Base-by-base conservation (phyloP, 2,329 filamentous ascomycete genomes). In the Venturia effusa region DNA sequence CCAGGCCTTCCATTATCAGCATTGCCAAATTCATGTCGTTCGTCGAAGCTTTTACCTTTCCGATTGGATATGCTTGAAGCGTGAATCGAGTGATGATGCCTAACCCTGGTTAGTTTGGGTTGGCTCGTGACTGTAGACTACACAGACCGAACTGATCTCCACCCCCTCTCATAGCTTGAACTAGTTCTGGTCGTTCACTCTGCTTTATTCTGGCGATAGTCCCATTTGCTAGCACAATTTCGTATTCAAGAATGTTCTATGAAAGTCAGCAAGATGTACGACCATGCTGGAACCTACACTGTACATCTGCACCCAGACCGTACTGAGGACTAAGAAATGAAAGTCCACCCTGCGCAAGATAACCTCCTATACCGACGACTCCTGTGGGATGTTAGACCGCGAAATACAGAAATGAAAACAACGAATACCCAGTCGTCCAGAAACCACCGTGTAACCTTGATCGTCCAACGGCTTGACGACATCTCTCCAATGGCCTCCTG, bases 401-500 rank as follows among this genome's bases (percentile, higher is more conserved):
- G 51, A n/a, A n/a, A 30, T 8, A 57, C 30, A 57, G n/a, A n/a
- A n/a, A n/a, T n/a, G n/a, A n/a, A n/a, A n/a, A n/a, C n/a, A n/a
- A n/a, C n/a, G n/a, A n/a, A n/a, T n/a, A 41, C 69, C 69, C 24
- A 72, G 59, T 13, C 70, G 67, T 59, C 69, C 70, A 57, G 70
- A 68, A n/a, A 72, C 67, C 57, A 75, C 69, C 11, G 74, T 71
- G 22, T 76, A 72, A 6, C 74, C 73, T 27, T 70, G 67, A 22
- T 71, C 66, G n/a, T 71, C 71, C 34, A 77, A 67, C 6, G 70
- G 68, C 2, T 70, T 68, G 48, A 75, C 71, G 4, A 76, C 74
- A 64, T 76, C 72, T 62, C 75, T 74, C 74, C 74, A 77, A 64
- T 75, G 71, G 30, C 74, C 74, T 34, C 75, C 75, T 0, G 75